Evolutionary conservation across 805 yeast genomes (phyloP), one percentile per base, ranked within the genome.

Genomic region (Kuraishia ogatae): DNA sequence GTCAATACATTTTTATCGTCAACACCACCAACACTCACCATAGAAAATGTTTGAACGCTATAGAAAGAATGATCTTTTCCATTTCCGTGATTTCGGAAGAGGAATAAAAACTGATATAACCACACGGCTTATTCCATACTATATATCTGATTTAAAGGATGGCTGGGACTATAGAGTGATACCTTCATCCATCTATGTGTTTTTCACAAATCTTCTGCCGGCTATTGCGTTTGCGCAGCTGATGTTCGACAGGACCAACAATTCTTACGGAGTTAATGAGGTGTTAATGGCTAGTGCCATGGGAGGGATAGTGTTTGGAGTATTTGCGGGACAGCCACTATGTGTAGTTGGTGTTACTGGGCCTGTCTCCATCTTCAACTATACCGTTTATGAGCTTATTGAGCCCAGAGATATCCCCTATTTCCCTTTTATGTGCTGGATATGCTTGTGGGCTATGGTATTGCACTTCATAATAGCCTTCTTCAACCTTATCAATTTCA

Each of bases 331-430:
- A 0, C 97, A 92, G 62, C 99, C 99, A 0, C 70, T 94, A 26
- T 89, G 97, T 63, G 88, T 93, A 24, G 98, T 94, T 8, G 99
- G 99, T 2, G 97, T 93, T 4, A 94, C 98, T 0, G 99, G 98
- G 0, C 99, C 99, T 0, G 85, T 94, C 17, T 73, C 96, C 1
- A 92, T 93, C 57, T 93, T 94, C 77, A 89, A 89, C 64, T 91
- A 90, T 63, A 94, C 98, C 0, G 92, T 94, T 0, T 89, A 85
- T 65, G 86, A 85, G 57, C 76, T 89, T 52, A 77, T 89, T 43
- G 70, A 66, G 22, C 84, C 88, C 0, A 65, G 77, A 57, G 78
- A 76, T 8, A 72, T 78, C 0, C 67, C 70, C 1, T 91, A 80
- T 66, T 91, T 93, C 70, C 90, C 92, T 19, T 93, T 93, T 67